These are phyloP conservation scores for Dactylorhiza incarnata DNA, from an alignment of 106 monocot species.

Conservation along the genomic window DNA sequence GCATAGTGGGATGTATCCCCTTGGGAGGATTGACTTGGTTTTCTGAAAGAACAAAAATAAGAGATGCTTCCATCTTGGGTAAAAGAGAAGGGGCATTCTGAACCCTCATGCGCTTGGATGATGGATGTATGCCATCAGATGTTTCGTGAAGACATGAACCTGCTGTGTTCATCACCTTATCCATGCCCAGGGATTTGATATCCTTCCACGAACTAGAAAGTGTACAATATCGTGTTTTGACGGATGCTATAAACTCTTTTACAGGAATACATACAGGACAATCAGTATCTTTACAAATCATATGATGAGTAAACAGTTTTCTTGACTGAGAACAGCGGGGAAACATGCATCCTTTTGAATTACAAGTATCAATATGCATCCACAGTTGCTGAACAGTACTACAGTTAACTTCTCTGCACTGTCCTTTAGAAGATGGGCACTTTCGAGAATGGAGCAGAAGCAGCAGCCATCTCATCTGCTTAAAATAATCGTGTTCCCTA, in stretches of 20 bases:
- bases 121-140: constrained; percentile 34
- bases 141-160: constrained; percentile 25
- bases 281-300: constrained; percentile 28
- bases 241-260: constrained; percentile 27
- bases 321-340: constrained; percentile 48
- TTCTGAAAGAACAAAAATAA: constrained; percentile 21
- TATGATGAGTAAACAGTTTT: constrained; percentile 43
- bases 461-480: constrained; percentile 68
- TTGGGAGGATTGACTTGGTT: constrained; percentile 30
- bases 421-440: constrained; percentile 53
- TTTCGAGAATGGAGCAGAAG: constrained; percentile 63
- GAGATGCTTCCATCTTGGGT: constrained; percentile 36
- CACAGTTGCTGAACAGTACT: constrained; percentile 45
- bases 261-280: constrained; percentile 84
- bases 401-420: constrained; percentile 59
- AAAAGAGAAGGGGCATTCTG: constrained; percentile 25
- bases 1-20: constrained; percentile 16
- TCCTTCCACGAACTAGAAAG: constrained; percentile 19
- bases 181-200: constrained; percentile 12
- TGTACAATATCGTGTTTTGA: constrained; percentile 15
- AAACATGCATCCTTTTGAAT: constrained; percentile 35
- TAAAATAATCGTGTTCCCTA: constrained; percentile 28
- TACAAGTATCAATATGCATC: constrained; percentile 58
- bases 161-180: constrained; percentile 23
- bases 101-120: constrained; percentile 56